Evolutionary conservation across 352 stramenopile genomes (phyloP).

Genomic region (Aphanomyces cochlioides): DNA sequence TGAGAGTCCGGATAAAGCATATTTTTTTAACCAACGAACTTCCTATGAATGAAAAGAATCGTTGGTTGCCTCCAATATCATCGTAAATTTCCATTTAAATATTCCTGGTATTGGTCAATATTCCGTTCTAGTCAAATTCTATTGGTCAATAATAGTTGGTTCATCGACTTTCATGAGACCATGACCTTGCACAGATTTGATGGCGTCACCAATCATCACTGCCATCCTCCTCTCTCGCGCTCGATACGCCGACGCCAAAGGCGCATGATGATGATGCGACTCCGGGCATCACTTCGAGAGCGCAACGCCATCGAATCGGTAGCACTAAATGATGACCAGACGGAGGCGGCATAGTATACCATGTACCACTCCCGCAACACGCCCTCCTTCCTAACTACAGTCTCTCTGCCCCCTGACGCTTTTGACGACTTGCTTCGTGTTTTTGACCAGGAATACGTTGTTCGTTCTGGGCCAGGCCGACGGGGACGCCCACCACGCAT

Average conservation of each 20-base stretch:
- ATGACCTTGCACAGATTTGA: too few species aligned
- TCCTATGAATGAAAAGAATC: neutral
- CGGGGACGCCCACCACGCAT: neutral
- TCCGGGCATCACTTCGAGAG: neutral
- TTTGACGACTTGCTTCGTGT: neutral
- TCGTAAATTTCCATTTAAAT: neutral
- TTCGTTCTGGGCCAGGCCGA: neutral
- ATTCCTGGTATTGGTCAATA: too few species aligned
- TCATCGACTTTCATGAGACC: neutral
- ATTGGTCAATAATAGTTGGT: neutral
- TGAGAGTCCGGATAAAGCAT: neutral
- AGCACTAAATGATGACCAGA: neutral
- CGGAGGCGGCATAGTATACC: neutral
- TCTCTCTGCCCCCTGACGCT: neutral
- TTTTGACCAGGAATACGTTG: neutral
- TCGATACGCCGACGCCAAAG: neutral
- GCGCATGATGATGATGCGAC: neutral
- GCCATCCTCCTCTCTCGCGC: neutral
- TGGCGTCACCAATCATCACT: neutral
- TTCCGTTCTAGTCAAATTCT: neutral
- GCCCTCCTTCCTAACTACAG: neutral
- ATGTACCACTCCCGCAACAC: neutral
- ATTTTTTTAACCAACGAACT: conserved; percentile 5
- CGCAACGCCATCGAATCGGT: neutral
- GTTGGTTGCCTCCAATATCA: neutral